These are phyloP conservation scores for Cercophora newfieldiana DNA, from an alignment of 495 filamentous ascomycete genomes.

Conservation along the genomic window DNA sequence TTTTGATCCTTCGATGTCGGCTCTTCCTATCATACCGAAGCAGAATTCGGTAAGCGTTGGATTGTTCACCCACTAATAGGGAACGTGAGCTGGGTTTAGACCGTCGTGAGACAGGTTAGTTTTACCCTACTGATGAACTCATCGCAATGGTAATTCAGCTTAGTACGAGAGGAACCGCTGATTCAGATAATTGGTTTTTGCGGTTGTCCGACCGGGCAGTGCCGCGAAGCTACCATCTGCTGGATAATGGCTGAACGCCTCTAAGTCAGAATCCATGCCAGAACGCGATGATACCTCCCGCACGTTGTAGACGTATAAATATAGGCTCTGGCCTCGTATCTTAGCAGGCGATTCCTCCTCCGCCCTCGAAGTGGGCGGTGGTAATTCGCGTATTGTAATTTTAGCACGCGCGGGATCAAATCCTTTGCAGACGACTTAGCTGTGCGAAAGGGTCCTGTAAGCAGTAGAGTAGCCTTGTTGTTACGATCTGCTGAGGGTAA, in stretches of 20 bases:
- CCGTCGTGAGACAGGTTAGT: slow-evolving; percentile 56
- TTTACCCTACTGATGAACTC: slow-evolving; percentile 53
- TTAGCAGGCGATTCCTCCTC: slow-evolving; percentile 45
- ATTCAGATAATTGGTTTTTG: slow-evolving; percentile 75
- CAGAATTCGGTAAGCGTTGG: slow-evolving; percentile 60
- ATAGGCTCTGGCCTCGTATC: slow-evolving; percentile 60
- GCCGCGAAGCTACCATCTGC: slow-evolving; percentile 60
- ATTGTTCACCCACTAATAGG: slow-evolving; percentile 53
- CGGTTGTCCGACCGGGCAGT: slow-evolving; percentile 67
- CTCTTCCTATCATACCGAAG: slow-evolving; percentile 56
- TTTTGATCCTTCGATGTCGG: slow-evolving; percentile 55
- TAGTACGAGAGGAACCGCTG: slow-evolving; percentile 70
- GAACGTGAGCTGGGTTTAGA: slow-evolving; percentile 59
- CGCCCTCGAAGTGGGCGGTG: slow-evolving; percentile 28
- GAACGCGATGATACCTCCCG: slow-evolving; percentile 60
- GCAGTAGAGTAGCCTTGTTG: slow-evolving; percentile 65
- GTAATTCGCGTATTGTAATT: slow-evolving; percentile 58
- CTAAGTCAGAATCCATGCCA: slow-evolving; percentile 68
- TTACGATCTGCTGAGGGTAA: slow-evolving; percentile 65
- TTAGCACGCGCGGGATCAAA: slow-evolving; percentile 61
- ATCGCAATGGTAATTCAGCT: slow-evolving; percentile 68
- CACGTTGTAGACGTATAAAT: slow-evolving; percentile 66
- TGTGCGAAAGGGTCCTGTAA: slow-evolving; percentile 59
- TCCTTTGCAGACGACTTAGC: slow-evolving; percentile 67
- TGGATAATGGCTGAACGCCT: slow-evolving; percentile 71